A percentile compares a stretch with the other conserved stretches of the same genome.
Evolutionary conservation across 352 stramenopile genomes (phyloP).

Genomic region (Phytophthora chlamydospora): DNA sequence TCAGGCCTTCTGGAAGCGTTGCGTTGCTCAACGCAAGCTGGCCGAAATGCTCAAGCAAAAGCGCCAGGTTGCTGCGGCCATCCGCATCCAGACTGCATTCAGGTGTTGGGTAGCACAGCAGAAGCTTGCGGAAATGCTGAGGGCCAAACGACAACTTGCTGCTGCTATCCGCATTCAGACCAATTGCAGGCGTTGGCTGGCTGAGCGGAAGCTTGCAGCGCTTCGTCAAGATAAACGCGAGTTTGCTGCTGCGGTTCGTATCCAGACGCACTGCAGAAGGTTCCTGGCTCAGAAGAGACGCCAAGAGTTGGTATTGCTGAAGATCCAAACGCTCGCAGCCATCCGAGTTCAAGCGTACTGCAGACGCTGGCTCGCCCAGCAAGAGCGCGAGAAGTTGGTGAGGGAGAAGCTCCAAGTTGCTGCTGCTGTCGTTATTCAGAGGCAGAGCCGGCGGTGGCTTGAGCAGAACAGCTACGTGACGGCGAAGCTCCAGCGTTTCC

Average conservation of each 20-base stretch:
- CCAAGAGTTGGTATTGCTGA: slow-evolving; percentile 9
- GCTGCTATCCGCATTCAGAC: slow-evolving; percentile 25
- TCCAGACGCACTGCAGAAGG: slow-evolving; percentile 23
- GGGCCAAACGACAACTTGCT: slow-evolving; percentile 20
- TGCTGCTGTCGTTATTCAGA: slow-evolving; percentile 33
- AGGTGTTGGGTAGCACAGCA: slow-evolving; percentile 24
- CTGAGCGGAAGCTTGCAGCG: slow-evolving; percentile 16
- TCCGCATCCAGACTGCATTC: slow-evolving; percentile 34
- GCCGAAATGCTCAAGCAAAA: slow-evolving; percentile 27
- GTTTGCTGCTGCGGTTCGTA: slow-evolving; percentile 16
- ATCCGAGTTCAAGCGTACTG: slow-evolving; percentile 41
- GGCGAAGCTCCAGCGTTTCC: slow-evolving; percentile 41
- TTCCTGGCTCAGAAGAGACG: slow-evolving; percentile 15
- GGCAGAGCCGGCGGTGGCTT: slow-evolving; percentile 32
- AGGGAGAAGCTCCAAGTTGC: slow-evolving; percentile 25
- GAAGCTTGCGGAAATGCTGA: slow-evolving; percentile 23
- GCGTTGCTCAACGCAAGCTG: slow-evolving; percentile 24
- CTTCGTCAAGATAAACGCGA: slow-evolving; percentile 16
- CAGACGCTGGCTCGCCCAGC: slow-evolving; percentile 32
- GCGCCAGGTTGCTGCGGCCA: slow-evolving; percentile 26
- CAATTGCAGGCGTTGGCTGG: slow-evolving; percentile 27
- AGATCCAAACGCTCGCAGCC: slow-evolving; percentile 20
- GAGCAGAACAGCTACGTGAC: slow-evolving; percentile 20
- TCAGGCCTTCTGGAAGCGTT: slow-evolving; percentile 38
- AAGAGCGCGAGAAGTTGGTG: slow-evolving; percentile 20